These are phyloP conservation scores for Alternaria tenuissima DNA, from an alignment of 2,329 filamentous ascomycete genomes.

Conservation along the genomic window DNA sequence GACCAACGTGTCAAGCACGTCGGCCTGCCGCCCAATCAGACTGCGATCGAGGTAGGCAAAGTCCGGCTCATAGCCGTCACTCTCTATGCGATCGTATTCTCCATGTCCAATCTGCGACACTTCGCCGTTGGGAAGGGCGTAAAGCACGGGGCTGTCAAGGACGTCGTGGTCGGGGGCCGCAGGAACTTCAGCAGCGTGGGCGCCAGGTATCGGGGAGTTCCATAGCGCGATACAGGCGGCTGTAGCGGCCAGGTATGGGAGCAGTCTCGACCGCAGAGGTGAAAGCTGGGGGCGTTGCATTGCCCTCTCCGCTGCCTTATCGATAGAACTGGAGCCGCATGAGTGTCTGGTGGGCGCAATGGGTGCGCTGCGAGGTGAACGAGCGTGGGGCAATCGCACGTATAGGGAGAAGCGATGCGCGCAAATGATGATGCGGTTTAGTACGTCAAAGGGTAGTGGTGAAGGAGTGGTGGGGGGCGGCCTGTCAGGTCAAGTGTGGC, in stretches of 20 bases:
- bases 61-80: slow-evolving; percentile 64
- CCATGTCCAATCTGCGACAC: slow-evolving; percentile 46
- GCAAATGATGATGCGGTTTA: background rate
- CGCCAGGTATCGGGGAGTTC: slow-evolving; percentile 62
- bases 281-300: slow-evolving; percentile 64
- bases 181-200: slow-evolving; percentile 67
- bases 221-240: slow-evolving; percentile 68
- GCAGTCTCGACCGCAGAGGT: slow-evolving; percentile 75
- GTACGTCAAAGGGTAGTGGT: background rate
- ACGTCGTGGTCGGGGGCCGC: slow-evolving; percentile 18
- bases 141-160: slow-evolving; percentile 22
- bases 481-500: background rate
- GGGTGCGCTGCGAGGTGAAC: slow-evolving; percentile 19
- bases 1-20: slow-evolving; percentile 58
- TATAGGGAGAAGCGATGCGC: background rate
- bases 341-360: slow-evolving; percentile 23
- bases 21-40: slow-evolving; percentile 67
- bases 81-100: slow-evolving; percentile 41
- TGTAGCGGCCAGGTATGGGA: slow-evolving; percentile 70
- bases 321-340: slow-evolving; percentile 29
- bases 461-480: slow-evolving; percentile 3
- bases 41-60: slow-evolving; percentile 69
- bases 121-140: slow-evolving; percentile 52
- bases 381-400: slow-evolving; percentile 1
- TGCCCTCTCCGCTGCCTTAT: slow-evolving; percentile 37